phyloP scores from a whole-genome alignment of 257 asterid species.

The Perilla frutescens region DNA sequence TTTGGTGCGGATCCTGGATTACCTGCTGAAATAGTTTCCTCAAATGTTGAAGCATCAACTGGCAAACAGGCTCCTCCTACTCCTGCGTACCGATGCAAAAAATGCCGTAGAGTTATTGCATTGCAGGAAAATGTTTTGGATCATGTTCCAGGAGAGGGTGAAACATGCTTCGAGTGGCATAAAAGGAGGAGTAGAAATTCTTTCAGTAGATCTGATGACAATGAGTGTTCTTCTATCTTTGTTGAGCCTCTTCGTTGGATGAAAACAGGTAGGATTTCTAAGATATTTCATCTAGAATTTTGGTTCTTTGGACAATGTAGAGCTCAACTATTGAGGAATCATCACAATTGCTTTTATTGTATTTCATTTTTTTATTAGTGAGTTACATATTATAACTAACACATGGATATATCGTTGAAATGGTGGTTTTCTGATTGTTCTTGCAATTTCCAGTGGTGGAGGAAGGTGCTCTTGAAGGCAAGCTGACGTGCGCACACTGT shows the following conservation, averaged over 20 bases:
- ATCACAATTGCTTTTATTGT: no score
- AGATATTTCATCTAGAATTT: neutral
- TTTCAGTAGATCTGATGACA: constrained; percentile 56
- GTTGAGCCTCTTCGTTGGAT: constrained; percentile 98
- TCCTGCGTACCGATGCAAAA: constrained; percentile 85
- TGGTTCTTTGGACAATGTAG: neutral
- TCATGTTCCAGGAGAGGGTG: constrained; percentile 97
- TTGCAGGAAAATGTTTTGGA: constrained; percentile 75
- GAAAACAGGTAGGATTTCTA: constrained; percentile 65
- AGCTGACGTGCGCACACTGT: constrained; percentile 77
- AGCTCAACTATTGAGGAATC: no score
- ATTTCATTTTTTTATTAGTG: neutral
- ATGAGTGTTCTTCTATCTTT: constrained; percentile 85
- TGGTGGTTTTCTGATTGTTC: constrained; percentile 1
- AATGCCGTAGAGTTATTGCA: constrained; percentile 90
- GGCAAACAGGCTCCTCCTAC: constrained; percentile 45
- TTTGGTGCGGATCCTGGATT: constrained; percentile 87
- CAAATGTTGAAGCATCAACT: constrained; percentile 48
- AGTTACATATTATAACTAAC: neutral
- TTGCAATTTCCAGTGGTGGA: constrained; percentile 61
- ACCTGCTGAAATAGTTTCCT: constrained; percentile 50
- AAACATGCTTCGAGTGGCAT: constrained; percentile 80
- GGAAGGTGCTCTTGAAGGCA: constrained; percentile 93
- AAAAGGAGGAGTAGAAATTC: constrained; percentile 83
- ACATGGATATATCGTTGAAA: neutral